These are phyloP conservation scores for Mycosarcoma maydis DNA, from an alignment of 1,284 basidiomycete genomes.

Conservation along the genomic window DNA sequence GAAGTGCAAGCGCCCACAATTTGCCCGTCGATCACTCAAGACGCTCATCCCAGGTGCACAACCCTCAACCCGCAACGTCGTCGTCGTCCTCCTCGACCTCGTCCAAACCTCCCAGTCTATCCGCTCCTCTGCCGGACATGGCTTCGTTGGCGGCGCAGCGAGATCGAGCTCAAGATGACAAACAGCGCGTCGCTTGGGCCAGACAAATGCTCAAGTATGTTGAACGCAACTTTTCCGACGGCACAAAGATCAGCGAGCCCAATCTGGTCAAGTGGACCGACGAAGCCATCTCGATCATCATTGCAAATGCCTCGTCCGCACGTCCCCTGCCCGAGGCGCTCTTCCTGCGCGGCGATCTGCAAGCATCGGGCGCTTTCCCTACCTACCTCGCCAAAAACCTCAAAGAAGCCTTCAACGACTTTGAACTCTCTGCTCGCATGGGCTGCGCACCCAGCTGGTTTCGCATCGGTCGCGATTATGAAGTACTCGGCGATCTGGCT, in stretches of 20 bases:
- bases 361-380: slow-evolving; percentile 73
- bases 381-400: slow-evolving; percentile 73
- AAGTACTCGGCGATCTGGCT: slow-evolving; percentile 78
- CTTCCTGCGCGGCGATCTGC: slow-evolving; percentile 78
- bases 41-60: neutral
- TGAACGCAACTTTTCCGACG: slow-evolving; percentile 68
- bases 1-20: slow-evolving; percentile 23
- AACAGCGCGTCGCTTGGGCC: slow-evolving; percentile 77
- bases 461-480: slow-evolving; percentile 87
- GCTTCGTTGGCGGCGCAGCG: slow-evolving; percentile 43
- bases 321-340: slow-evolving; percentile 77
- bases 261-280: slow-evolving; percentile 74
- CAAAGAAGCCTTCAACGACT: slow-evolving; percentile 85
- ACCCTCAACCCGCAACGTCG: neutral
- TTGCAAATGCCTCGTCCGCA: slow-evolving; percentile 36
- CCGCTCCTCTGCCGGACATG: slow-evolving; percentile 58
- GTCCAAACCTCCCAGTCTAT: slow-evolving; percentile 32
- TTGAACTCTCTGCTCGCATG: slow-evolving; percentile 68
- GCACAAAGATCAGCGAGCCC: slow-evolving; percentile 72
- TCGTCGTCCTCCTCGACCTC: slow-evolving; percentile 4
- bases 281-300: slow-evolving; percentile 70
- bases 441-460: slow-evolving; percentile 75
- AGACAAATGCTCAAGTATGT: slow-evolving; percentile 82
- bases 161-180: slow-evolving; percentile 70
- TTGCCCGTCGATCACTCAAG: neutral